Percentiles rank a stretch among this genome's conserved stretches.
Evolutionary conservation across 2,329 filamentous ascomycete genomes (phyloP).

Genomic region (Penicillium sp.): DNA sequence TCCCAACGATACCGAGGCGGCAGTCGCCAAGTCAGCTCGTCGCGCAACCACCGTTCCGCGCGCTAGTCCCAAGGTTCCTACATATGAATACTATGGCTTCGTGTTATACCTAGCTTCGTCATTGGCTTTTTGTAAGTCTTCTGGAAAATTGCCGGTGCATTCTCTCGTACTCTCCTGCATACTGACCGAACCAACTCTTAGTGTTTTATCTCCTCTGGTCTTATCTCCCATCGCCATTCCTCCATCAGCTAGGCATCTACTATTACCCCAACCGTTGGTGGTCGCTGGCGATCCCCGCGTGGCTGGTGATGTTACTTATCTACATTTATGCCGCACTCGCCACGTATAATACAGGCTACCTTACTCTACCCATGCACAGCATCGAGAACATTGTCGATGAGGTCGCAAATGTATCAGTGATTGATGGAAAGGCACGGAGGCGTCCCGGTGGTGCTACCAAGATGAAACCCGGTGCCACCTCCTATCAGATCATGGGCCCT

Average conservation of each 20-base stretch:
- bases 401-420: conserved; percentile 77
- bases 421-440: conserved; percentile 68
- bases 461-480: conserved; percentile 42
- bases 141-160: not conserved
- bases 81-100: conserved; percentile 99
- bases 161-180: not conserved
- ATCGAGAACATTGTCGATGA: conserved; percentile 92
- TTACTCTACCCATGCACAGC: conserved; percentile 75
- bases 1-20: conserved; percentile 58
- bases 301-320: conserved; percentile 79
- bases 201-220: conserved; percentile 73
- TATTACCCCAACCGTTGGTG: conserved; percentile 99
- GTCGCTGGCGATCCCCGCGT: conserved; percentile 87
- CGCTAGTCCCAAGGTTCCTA: conserved; percentile 90
- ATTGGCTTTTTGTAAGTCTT: conserved; percentile 69
- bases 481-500: conserved; percentile 43
- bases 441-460: conserved; percentile 44
- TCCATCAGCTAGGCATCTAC: conserved; percentile 88
- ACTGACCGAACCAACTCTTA: conserved; percentile 15
- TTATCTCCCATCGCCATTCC: conserved; percentile 85
- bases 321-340: conserved; percentile 95
- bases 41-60: conserved; percentile 68
- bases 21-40: conserved; percentile 59
- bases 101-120: conserved; percentile 90
- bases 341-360: conserved; percentile 81